Conservation (phyloP, 371 early-diverging fungal species). For the Haplosporangium sp. region DNA sequence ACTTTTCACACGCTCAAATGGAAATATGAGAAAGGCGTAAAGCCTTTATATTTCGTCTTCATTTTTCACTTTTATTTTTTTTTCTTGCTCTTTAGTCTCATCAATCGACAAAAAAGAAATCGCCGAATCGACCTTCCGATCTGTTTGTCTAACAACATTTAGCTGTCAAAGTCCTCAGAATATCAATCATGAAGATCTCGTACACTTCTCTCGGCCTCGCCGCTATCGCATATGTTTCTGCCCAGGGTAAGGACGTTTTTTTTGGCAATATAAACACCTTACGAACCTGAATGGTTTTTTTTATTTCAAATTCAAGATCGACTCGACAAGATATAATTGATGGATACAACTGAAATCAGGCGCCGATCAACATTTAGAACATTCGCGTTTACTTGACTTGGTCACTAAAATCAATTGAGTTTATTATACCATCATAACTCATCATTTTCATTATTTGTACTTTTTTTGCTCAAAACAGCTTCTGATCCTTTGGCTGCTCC, state of each 20-base stretch:
- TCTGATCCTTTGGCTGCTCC: conserved; percentile 23
- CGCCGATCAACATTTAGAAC: no score
- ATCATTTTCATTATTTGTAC: background rate
- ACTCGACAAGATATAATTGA: no score
- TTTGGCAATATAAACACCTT: no score
- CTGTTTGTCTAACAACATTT: no score
- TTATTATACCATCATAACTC: background rate
- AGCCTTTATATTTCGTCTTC: no score
- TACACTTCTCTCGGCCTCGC: conserved; percentile 20
- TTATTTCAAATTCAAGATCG: no score
- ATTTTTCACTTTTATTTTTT: background rate
- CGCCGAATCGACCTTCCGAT: background rate
- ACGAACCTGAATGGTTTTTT: no score
- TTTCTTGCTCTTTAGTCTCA: background rate
- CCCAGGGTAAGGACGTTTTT: conserved; percentile 17
- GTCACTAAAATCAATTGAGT: no score
- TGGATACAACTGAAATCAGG: no score
- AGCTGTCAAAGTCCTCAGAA: no score
- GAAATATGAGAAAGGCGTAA: no score
- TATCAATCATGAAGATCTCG: conserved; percentile 21
- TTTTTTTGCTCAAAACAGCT: background rate
- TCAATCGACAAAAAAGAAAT: background rate
- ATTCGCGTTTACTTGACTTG: no score
- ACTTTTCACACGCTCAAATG: background rate
- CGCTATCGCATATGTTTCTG: conserved; percentile 8